Evolutionary conservation across 176 grass and related monocot species (phyloP), one percentile per base, ranked within the genome.

Genomic region (Aegilops sharonensis): DNA sequence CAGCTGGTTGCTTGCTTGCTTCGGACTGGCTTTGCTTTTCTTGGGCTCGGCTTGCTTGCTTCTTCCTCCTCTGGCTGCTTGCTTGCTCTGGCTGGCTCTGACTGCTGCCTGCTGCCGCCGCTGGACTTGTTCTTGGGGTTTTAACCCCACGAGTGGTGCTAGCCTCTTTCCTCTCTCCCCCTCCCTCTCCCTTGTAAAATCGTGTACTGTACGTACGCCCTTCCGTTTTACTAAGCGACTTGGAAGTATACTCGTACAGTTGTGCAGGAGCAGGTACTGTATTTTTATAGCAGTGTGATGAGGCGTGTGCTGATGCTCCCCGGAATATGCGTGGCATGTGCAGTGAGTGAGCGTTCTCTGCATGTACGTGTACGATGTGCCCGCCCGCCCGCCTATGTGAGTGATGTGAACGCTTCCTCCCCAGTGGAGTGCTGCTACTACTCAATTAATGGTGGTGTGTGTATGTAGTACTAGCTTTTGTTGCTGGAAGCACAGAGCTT

Each of bases 91-190:
- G 24, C 27, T 27, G 11, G 24, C 74, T 48, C 71, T 21, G 21
- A 37, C 67, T 37, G 1, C 65, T 68, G 20, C 81, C 67, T 37
- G 1, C 65, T 68, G 20, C 81, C 59, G 72, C 68, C 21, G 68
- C 73, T 85, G 83, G 52, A 79, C 62, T 76, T 88, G 54, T 89
- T 74, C 92, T 92, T 77, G 89, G 93, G 93, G 91, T 89, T 95
- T 93, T 93, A 91, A 95, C 86, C 91, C 86, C 93, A 93, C 91
- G 93, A 95, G 91, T 89, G 86, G 82, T 76, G 88, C 81, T 89
- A 35, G 18, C 20, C 7, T 6, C 56, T 59, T 21, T 59, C 64
- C 73, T 67, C 54, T 32, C 71, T 52, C 82, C 36, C 68, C 25
- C 63, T 35, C 17, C 11, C 72, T 20, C 72, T 10, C 43, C 18